These are phyloP conservation scores for Xylariaceae sp. DNA, from an alignment of 2,329 filamentous ascomycete species.

Conservation along the genomic window DNA sequence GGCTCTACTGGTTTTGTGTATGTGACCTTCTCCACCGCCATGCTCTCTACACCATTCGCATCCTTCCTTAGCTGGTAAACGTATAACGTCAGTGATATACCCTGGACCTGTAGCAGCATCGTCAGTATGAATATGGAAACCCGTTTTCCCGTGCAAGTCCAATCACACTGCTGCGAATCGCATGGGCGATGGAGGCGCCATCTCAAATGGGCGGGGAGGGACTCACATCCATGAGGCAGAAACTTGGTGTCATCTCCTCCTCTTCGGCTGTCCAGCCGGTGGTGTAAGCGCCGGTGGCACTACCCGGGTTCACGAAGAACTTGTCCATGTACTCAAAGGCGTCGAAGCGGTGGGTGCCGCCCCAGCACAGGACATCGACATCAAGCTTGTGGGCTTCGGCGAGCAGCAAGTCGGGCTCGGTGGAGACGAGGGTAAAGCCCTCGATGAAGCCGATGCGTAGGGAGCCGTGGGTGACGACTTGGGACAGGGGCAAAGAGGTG, in stretches of 20 bases:
- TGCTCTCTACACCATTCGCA: conserved; percentile 70
- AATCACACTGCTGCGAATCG: not conserved
- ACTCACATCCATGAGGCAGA: conserved; percentile 97
- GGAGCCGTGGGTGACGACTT: conserved; percentile 62
- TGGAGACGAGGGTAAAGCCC: conserved; percentile 64
- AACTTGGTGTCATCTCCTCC: conserved; percentile 82
- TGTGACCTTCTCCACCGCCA: conserved; percentile 81
- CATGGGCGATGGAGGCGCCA: not conserved
- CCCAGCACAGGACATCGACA: conserved; percentile 66
- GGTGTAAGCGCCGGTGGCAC: conserved; percentile 60
- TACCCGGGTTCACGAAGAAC: conserved; percentile 68
- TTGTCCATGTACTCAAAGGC: conserved; percentile 72
- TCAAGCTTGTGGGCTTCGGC: conserved; percentile 66
- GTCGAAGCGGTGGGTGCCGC: conserved; percentile 65
- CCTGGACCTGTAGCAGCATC: conserved; percentile 66
- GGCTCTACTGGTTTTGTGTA: conserved; percentile 73
- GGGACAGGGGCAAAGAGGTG: conserved; percentile 59
- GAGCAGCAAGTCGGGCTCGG: conserved; percentile 62
- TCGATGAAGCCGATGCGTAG: conserved; percentile 65
- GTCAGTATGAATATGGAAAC: not conserved
- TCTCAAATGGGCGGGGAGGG: not conserved
- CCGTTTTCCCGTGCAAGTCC: not conserved
- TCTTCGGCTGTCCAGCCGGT: conserved; percentile 54
- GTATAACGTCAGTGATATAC: conserved; percentile 91
- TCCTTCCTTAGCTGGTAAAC: conserved; percentile 85